phyloP scores from a whole-genome alignment of 1,284 basidiomycete species.

The Ceratorhiza oryzae-sativae region DNA sequence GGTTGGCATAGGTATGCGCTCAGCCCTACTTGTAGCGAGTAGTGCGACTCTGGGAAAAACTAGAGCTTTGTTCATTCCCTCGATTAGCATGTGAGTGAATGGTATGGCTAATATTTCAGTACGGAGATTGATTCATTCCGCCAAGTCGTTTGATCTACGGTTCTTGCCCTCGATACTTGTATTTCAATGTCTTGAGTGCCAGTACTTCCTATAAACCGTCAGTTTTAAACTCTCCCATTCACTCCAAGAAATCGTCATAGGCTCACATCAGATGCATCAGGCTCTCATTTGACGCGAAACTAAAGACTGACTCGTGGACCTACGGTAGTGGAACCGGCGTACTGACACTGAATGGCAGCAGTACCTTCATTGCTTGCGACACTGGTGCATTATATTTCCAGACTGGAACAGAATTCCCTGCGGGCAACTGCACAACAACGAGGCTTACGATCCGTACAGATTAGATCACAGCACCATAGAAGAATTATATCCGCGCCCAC shows the following conservation, averaged over 20 bases:
- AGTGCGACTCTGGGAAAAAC: background rate
- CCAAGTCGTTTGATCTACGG: conserved; percentile 16
- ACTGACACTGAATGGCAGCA: background rate
- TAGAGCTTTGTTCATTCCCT: conserved; percentile 7
- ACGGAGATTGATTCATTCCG: background rate
- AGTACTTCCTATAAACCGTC: conserved; percentile 31
- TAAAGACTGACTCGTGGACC: background rate
- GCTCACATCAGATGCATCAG: background rate
- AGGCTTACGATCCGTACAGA: background rate
- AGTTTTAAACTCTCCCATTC: background rate
- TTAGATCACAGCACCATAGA: background rate
- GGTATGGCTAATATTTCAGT: background rate
- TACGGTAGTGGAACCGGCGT: background rate
- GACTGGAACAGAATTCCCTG: conserved; percentile 7
- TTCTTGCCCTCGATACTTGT: background rate
- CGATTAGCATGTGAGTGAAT: background rate
- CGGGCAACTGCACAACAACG: conserved; percentile 30
- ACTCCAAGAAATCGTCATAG: background rate
- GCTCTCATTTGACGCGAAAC: background rate
- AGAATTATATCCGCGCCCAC: no score
- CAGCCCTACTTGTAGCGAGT: background rate
- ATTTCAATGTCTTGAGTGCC: conserved; percentile 4
- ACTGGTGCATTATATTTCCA: conserved; percentile 17
- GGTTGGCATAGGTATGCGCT: background rate
- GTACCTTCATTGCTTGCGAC: conserved; percentile 12